Conservation (phyloP, 164 flowering plant species). For the Tetrastigma voinierianum region DNA sequence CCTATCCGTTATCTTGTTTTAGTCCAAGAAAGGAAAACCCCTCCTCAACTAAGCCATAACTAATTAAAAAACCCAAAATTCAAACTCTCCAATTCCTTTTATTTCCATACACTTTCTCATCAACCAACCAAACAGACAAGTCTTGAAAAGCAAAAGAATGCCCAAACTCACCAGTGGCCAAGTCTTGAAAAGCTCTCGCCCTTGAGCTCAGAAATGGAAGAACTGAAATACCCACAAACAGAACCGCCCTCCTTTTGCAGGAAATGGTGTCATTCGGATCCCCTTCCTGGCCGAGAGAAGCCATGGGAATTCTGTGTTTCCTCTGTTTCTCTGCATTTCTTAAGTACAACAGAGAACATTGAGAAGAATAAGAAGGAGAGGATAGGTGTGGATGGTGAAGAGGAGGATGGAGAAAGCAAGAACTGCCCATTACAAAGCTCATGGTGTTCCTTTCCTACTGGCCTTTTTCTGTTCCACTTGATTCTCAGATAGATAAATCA, state of each 20-base stretch:
- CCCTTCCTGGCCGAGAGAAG: slow-evolving; percentile 24
- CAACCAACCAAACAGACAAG: background rate
- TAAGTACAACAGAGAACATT: slow-evolving; percentile 2
- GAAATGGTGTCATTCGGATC: slow-evolving; percentile 19
- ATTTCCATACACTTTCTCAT: background rate
- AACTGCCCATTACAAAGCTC: slow-evolving; percentile 36
- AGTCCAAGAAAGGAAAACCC: background rate
- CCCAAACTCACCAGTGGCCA: slow-evolving; percentile 29
- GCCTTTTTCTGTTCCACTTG: background rate
- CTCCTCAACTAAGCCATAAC: background rate
- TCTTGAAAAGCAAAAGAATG: background rate
- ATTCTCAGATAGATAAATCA: background rate
- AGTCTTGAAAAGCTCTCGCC: slow-evolving; percentile 48
- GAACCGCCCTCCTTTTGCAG: slow-evolving; percentile 45
- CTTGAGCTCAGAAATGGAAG: slow-evolving; percentile 51
- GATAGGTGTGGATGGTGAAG: slow-evolving; percentile 16
- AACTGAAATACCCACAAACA: slow-evolving; percentile 63
- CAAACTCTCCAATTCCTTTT: background rate
- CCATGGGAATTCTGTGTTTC: slow-evolving; percentile 25
- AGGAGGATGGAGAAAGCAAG: slow-evolving; percentile 30
- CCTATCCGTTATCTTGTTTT: background rate
- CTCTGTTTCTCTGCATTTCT: slow-evolving; percentile 26
- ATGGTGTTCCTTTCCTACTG: slow-evolving; percentile 10
- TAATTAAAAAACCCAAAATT: background rate
- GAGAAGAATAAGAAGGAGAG: slow-evolving; percentile 19